Evolutionary conservation across 176 grass and related monocot genomes (phyloP), one percentile per base, ranked within the genome.

Genomic region (Tillandsia fasciculata): DNA sequence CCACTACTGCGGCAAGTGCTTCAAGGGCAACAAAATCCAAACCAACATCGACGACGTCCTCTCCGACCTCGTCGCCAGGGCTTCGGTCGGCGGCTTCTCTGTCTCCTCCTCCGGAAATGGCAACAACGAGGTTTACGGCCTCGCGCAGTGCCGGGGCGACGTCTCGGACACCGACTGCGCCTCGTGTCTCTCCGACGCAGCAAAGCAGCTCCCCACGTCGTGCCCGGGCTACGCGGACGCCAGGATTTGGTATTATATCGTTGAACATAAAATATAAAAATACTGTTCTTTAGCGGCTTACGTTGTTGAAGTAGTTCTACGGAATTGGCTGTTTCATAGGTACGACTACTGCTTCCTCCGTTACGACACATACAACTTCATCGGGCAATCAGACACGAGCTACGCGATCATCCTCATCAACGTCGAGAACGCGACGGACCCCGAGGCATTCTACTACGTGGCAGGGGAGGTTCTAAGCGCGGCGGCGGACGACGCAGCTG

Each of bases 271-370:
- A 24, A 24, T 24, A 24, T 24, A 24, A 24, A 24, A 24, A 42
- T 6, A 42, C 33, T 6, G 33, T 42, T 42, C 3, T 42, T 42
- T 0, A 42, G 0, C 4, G 6, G 33, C 33, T 42, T 42, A 42
- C 7, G 33, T 7, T 0, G 5, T 42, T 42, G 8, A 7, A 20
- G 33, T 42, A 42, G 3, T 42, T 20, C 20, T 20, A 1, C 33
- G 33, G 6, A 42, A 42, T 3, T 7, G 0, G 4, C 33, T 42
- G 33, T 33, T 42, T 28, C 1, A 6, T 1, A 66, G 83, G 82
- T 86, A 87, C 48, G 88, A 91, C 81, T 86, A 79, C 74, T 91
- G 88, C 74, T 91, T 86, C 83, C 52, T 91, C 74, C 77, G 88
- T 29, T 87, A 87, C 66, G 77, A 83, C 56, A 65, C 64, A 1